Conservation (phyloP, 768 basidiomycete species). For the Leccinum aurantiacum region DNA sequence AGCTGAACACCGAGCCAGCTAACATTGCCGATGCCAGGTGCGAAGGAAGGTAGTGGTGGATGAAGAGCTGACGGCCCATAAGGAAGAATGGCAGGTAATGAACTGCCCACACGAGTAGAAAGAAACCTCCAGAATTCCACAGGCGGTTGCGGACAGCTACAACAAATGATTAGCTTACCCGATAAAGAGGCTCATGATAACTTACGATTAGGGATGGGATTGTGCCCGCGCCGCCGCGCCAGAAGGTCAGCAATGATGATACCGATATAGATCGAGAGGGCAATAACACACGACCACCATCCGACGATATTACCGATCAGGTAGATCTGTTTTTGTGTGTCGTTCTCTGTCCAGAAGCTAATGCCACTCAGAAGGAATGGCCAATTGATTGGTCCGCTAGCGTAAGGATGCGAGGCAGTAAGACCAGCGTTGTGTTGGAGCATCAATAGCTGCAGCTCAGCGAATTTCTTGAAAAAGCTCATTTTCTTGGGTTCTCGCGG, state of each 20-base stretch:
- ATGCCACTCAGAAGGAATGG: conserved; percentile 95
- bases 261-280: conserved; percentile 85
- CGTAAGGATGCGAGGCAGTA: conserved; percentile 97
- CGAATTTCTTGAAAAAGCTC: conserved; percentile 94
- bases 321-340: conserved; percentile 89
- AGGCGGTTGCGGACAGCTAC: conserved; percentile 89
- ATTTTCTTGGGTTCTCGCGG: conserved; percentile 73
- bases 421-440: conserved; percentile 98
- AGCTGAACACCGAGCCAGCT: conserved; percentile 90
- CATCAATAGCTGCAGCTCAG: conserved; percentile 92
- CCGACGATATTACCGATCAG: conserved; percentile 91
- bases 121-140: conserved; percentile 95
- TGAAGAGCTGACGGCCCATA: conserved; percentile 94
- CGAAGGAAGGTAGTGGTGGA: conserved; percentile 97
- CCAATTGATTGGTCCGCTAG: conserved; percentile 96
- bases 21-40: conserved; percentile 91
- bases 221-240: conserved; percentile 78
- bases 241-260: conserved; percentile 88
- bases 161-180: conserved; percentile 2
- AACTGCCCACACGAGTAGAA: conserved; percentile 90
- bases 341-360: conserved; percentile 95
- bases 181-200: conserved; percentile 13
- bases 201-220: conserved; percentile 88
- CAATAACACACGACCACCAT: conserved; percentile 92
- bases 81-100: conserved; percentile 98